Evolutionary conservation across 2,329 filamentous ascomycete species (phyloP), one percentile per base, ranked within the genome.

Genomic region (Phialophora tarda): DNA sequence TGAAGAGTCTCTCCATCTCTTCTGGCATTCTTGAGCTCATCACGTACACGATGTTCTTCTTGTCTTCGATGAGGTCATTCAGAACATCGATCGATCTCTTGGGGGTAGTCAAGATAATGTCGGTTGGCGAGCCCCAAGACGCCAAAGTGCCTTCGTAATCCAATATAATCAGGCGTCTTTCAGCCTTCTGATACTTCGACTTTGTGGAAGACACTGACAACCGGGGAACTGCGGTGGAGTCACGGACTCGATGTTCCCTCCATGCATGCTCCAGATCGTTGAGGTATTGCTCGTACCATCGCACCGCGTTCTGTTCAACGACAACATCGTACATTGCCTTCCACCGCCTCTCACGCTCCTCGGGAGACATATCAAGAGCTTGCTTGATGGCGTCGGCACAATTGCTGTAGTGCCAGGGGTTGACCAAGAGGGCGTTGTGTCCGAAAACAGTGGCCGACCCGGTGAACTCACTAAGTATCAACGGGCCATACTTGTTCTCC

Each of bases 101-200:
- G 2, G 93, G 93, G 71, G 91, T 96, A 59, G 92, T 90, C 21
- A 95, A 84, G 57, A 97, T 92, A 68, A 95, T 94, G 74, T 91
- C 90, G 67, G 88, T 91, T 63, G 92, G 89, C 0, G 91, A 91
- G 3, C 92, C 92, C 86, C 92, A 95, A 61, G 90, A 92, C 51
- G 95, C 91, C 7, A 98, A 82, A 0, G 94, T 98, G 53, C 93
- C 94, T 77, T 98, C 94, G 74, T 97, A 96, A 75, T 98, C 94
- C 53, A 98, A 83, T 70, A 98, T 89, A 78, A 98, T 95, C 2
- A 98, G 83, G 17, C 93, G 88, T 23, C 87, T 86, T 50, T 86
- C 78, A 0, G 91, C 86, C 8, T 81, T 77, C 66, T 84, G 82
- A 77, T 97, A 98, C 67, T 87, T 84, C 56, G 86, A 81, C 2